Evolutionary conservation across 2,329 filamentous ascomycete genomes (phyloP), one percentile per base, ranked within the genome.

Genomic region (Trichoderma sp.): DNA sequence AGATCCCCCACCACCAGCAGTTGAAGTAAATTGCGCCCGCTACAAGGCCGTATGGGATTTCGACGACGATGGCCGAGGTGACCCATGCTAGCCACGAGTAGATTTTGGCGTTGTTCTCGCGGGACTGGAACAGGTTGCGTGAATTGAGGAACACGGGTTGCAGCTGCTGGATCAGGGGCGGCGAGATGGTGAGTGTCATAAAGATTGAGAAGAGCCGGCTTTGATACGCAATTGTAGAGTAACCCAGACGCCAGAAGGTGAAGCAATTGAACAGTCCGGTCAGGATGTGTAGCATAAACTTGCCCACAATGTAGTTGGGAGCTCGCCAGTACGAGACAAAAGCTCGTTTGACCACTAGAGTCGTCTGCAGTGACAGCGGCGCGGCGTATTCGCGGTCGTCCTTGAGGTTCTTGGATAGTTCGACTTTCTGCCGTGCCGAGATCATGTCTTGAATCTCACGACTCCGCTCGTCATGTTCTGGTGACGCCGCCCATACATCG

Each of bases 91-190:
- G 81, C 92, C 92, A 94, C 2, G 88, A 90, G 81, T 95, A 96
- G 30, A 94, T 93, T 79, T 94, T 94, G 17, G 91, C 88, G n/a
- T 88, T 92, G 63, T 90, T 87, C 79, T 96, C 93, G 6, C 93
- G 87, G 2, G 87, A 88, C 78, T 91, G 83, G 81, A 93, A 96
- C 30, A 95, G 85, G 36, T 87, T 84, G 4, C 92, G 86, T 58
- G 89, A 87, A 72, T 87, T 83, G 66, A 94, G 82, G 78, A 92
- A 94, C 6, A 88, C 87, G 0, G 93, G 93, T 76, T 95, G 91
- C 0, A 95, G 84, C 75, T 95, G 92, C 76, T 94, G 91, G 71
- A 95, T 92, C 1, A 95, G 83, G 0, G 91, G 91, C 0, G 92
- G 92, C 1, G 88, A 87, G 74, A 96, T 92, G 7, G 90, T 93